Conservation (phyloP, 179 eudicot species). For the Gypsophila paniculata region DNA sequence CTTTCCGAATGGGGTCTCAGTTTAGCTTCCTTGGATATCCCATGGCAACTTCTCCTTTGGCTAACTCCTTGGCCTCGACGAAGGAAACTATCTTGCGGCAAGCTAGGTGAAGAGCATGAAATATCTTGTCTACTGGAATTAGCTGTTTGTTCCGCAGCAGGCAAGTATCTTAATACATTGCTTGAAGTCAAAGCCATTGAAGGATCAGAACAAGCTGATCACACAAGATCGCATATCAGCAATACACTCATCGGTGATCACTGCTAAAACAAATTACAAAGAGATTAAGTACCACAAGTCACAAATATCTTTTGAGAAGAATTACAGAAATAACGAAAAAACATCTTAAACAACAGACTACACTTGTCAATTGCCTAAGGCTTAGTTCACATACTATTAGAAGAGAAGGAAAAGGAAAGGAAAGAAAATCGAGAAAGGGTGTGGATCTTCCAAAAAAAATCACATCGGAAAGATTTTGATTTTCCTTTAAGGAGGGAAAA, state of each 20-base stretch:
- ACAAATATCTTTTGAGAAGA: neutral
- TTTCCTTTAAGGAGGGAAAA: too few species aligned
- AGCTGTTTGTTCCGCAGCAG: conserved; percentile 25
- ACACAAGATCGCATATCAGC: conserved; percentile 20
- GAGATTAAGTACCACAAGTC: conserved; percentile 1
- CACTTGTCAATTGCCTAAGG: neutral
- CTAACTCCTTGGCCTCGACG: conserved; percentile 33
- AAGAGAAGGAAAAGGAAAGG: too few species aligned
- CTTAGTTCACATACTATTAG: neutral
- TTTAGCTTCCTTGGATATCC: conserved; percentile 30
- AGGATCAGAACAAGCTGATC: conserved; percentile 22
- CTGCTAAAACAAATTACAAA: conserved; percentile 14
- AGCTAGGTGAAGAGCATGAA: conserved; percentile 39
- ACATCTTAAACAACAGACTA: neutral
- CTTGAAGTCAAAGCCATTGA: conserved; percentile 35
- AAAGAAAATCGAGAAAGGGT: too few species aligned
- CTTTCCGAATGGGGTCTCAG: conserved; percentile 29
- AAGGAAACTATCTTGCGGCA: conserved; percentile 38
- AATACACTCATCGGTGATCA: conserved; percentile 1
- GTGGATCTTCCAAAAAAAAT: too few species aligned
- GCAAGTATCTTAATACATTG: conserved; percentile 27
- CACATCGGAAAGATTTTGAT: too few species aligned
- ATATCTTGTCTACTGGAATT: conserved; percentile 42
- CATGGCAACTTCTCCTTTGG: conserved; percentile 32
- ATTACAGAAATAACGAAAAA: neutral